Base-by-base conservation (phyloP, 768 basidiomycete species). In the Xerocomus spinulosus region DNA sequence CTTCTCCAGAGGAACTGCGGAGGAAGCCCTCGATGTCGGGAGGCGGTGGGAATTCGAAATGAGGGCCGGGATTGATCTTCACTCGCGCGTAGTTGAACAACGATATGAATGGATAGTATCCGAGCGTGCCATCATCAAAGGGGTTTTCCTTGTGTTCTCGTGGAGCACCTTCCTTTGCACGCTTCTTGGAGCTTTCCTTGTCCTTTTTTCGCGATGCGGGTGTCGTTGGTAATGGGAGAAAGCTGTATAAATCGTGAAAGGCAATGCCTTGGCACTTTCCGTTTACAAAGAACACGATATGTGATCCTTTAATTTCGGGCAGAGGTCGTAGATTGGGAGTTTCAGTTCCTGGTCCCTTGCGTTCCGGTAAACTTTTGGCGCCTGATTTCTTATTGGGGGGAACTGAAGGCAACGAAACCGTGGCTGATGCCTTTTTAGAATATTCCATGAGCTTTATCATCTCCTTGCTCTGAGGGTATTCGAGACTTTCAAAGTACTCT, bases 21-120 rank as follows among this genome's bases (percentile, higher is more conserved):
- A 92, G 75, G 15, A 83, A 57, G 3, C 77, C 73, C 51, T 92
- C 90, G 55, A 93, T 78, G 54, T 93, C 85, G 8, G 74, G 68
- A 2, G 89, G 89, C 3, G 92, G 93, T 2, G 87, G 79, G 57
- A 77, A 88, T 8, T 80, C 78, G 58, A 94, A 98, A 51, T 84
- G 65, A 0, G 96, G 96, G 1, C 96, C 96, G 15, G 93, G 81
- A 61, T 99, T 97, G 48, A 95, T 74, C 39, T 67, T 76, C 12
- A 93, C 86, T 49, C 81, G 80, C 0, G 91, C 95, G 50, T 86
- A 85, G 59, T 93, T 94, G 73, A 92, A 99, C 30, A 95, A 73
- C 4, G 92, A 95, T 54, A 96, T 80, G 71, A 97, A 85, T 0
- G 95, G 92, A 64, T 92, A 98, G 68, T 99, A 99, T 1, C 96